A percentile compares a stretch with the other conserved stretches of the same genome.
These are phyloP conservation scores for Phalaenopsis aphrodite DNA, from an alignment of 106 monocot species.

Conservation along the genomic window DNA sequence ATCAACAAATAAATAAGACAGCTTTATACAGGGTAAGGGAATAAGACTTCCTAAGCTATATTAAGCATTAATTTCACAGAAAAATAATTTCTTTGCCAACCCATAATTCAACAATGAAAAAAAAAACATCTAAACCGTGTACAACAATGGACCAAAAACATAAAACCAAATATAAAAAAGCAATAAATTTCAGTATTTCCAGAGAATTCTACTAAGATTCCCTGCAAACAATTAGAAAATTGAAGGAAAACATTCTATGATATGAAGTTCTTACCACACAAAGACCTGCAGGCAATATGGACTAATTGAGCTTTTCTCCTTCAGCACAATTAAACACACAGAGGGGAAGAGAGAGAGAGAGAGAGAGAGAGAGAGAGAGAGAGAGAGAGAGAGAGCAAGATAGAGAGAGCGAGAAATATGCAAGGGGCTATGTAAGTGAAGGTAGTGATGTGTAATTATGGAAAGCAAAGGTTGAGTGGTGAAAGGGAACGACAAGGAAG, in stretches of 20 bases:
- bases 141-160: neutral
- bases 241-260: neutral
- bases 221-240: no score
- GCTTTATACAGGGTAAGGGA: neutral
- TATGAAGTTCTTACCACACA: neutral
- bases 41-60: neutral
- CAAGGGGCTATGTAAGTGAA: neutral
- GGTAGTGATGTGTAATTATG: constrained; percentile 3
- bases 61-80: no score
- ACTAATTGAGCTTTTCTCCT: neutral
- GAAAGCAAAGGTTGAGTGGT: constrained; percentile 1
- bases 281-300: neutral
- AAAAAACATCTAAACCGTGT: neutral
- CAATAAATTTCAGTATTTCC: neutral
- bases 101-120: neutral
- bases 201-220: neutral
- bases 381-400: no score
- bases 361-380: no score
- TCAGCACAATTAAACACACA: neutral
- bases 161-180: neutral
- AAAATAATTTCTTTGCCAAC: no score
- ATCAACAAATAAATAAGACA: no score
- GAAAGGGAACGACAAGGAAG: neutral
- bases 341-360: no score
- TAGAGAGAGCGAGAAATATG: neutral